Evolutionary conservation across 2,329 filamentous ascomycete species (phyloP).

Genomic region (Aspergillus felis): DNA sequence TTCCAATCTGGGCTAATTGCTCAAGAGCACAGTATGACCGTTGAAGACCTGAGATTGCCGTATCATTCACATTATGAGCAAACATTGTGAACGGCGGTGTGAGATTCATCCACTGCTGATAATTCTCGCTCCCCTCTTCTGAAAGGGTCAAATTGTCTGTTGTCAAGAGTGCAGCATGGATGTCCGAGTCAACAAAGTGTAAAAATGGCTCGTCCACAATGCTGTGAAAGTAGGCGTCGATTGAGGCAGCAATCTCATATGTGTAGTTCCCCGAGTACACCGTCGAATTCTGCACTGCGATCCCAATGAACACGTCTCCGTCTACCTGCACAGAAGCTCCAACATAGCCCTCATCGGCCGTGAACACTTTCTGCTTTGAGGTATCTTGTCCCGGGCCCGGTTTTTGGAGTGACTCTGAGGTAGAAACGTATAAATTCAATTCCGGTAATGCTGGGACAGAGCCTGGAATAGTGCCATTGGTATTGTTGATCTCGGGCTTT

Average conservation of each 20-base stretch:
- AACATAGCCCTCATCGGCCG: constrained; percentile 67
- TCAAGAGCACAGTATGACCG: constrained; percentile 80
- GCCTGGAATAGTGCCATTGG: constrained; percentile 22
- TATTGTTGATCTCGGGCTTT: constrained; percentile 61
- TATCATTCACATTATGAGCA: constrained; percentile 59
- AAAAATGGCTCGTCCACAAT: constrained; percentile 56
- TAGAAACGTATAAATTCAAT: constrained; percentile 73
- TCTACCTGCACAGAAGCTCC: constrained; percentile 60
- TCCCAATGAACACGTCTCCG: constrained; percentile 69
- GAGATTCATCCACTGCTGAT: constrained; percentile 55
- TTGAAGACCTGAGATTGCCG: constrained; percentile 63
- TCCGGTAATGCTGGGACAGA: constrained; percentile 59
- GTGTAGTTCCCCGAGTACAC: constrained; percentile 66
- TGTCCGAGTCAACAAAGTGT: constrained; percentile 81
- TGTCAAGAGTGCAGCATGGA: constrained; percentile 70
- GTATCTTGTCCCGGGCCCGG: constrained; percentile 59
- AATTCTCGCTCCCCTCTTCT: constrained; percentile 45
- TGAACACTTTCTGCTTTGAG: constrained; percentile 38
- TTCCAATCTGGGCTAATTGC: constrained; percentile 60
- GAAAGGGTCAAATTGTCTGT: constrained; percentile 63
- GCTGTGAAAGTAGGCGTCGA: constrained; percentile 71
- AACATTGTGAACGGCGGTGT: constrained; percentile 73
- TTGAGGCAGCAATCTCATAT: constrained; percentile 77
- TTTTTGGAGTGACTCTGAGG: constrained; percentile 56
- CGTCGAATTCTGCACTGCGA: constrained; percentile 66